Evolutionary conservation across 768 basidiomycete species (phyloP).

Genomic region (Saitozyma sp.): DNA sequence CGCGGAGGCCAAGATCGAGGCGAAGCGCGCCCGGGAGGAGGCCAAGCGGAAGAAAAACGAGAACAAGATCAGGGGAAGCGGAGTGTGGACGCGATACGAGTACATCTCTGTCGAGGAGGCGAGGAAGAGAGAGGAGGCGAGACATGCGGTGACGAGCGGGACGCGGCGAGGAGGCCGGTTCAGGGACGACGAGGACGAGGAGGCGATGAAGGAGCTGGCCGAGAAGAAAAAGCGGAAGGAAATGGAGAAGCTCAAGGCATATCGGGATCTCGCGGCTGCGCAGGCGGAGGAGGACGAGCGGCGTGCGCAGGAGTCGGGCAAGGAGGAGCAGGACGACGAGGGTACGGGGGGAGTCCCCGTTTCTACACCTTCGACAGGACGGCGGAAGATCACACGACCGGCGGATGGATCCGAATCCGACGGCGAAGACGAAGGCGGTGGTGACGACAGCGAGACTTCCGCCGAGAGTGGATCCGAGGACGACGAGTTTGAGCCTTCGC

Average conservation of each 20-base stretch:
- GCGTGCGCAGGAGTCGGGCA: background rate
- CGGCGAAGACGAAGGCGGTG: background rate
- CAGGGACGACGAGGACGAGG: background rate
- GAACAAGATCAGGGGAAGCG: constrained; percentile 36
- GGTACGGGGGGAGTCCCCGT: background rate
- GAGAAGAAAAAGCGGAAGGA: background rate
- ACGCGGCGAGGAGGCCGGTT: constrained; percentile 33
- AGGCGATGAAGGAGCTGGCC: background rate
- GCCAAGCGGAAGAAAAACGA: constrained; percentile 25
- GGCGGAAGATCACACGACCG: too few species aligned
- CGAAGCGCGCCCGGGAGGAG: constrained; percentile 19
- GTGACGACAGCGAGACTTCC: background rate
- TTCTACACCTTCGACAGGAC: too few species aligned
- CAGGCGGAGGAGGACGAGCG: background rate
- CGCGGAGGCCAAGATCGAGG: constrained; percentile 24
- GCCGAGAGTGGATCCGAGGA: background rate
- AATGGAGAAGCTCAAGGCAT: background rate
- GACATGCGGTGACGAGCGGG: constrained; percentile 20
- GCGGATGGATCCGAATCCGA: background rate
- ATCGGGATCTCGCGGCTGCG: background rate
- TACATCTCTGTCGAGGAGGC: constrained; percentile 34
- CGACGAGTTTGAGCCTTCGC: constrained; percentile 3
- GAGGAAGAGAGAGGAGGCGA: constrained; percentile 21
- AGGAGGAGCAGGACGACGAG: background rate
- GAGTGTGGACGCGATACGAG: constrained; percentile 41